Evolutionary conservation across 1,139 yeast genomes (phyloP).

Genomic region (Suhomyces atakaporum): DNA sequence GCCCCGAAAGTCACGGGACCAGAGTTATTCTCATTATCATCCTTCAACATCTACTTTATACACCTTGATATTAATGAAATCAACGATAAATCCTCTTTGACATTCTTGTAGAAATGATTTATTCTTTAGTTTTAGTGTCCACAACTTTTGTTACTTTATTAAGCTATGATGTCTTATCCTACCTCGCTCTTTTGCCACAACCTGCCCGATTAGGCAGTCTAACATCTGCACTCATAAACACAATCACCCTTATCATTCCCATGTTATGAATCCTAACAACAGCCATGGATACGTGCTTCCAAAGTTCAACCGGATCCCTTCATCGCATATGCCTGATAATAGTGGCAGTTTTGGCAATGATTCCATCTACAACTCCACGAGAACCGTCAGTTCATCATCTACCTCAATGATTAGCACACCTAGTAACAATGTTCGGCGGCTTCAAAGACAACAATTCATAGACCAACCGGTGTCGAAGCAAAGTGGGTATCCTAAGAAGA

Average conservation of each 20-base stretch:
- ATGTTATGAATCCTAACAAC: conserved; percentile 13
- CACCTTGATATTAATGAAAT: too few relatives aligned
- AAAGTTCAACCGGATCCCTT: conserved; percentile 14
- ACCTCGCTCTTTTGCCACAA: background rate
- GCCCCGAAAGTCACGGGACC: conserved; percentile 9
- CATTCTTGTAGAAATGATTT: too few relatives aligned
- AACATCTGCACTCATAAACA: conserved; percentile 5
- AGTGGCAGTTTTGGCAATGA: conserved; percentile 12
- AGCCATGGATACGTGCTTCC: conserved; percentile 13
- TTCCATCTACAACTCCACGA: conserved; percentile 21
- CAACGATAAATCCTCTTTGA: too few relatives aligned
- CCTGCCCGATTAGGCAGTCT: conserved; percentile 8
- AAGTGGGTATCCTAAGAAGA: conserved; percentile 13
- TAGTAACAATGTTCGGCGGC: conserved; percentile 25
- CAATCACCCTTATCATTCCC: conserved; percentile 11
- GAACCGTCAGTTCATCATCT: conserved; percentile 29
- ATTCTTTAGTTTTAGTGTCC: too few relatives aligned
- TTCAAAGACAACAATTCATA: conserved; percentile 17
- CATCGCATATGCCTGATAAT: conserved; percentile 14
- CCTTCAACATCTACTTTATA: too few relatives aligned
- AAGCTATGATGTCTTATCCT: background rate
- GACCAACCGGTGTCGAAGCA: conserved; percentile 8
- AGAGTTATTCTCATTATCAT: too few relatives aligned
- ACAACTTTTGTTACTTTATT: background rate
- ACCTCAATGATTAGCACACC: conserved; percentile 28